A percentile compares a stretch with the other conserved stretches of the same genome.
Evolutionary conservation across 768 basidiomycete genomes (phyloP).

Genomic region (Rossbeevera mucosa): DNA sequence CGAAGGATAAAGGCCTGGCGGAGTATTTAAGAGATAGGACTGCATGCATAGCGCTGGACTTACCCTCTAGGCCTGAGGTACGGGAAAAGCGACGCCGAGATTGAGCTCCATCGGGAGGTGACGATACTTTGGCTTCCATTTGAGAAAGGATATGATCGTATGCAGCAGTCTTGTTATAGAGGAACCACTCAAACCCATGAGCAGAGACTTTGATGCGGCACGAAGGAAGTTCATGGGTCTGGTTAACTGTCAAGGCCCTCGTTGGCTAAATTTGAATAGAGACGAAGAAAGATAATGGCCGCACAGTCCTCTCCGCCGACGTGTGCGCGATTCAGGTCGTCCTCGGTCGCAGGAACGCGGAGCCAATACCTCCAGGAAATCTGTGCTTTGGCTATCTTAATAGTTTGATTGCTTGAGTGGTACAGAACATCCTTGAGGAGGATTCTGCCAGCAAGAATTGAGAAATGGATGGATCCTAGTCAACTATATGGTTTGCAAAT

Average conservation of each 20-base stretch:
- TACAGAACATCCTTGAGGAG: conserved; percentile 85
- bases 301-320: conserved; percentile 53
- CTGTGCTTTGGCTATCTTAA: conserved; percentile 78
- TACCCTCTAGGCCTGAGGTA: conserved; percentile 39
- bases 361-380: conserved; percentile 96
- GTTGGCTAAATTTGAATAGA: conserved; percentile 3
- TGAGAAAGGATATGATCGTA: conserved; percentile 84
- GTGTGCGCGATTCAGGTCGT: conserved; percentile 50
- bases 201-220: conserved; percentile 79
- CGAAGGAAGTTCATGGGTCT: conserved; percentile 40
- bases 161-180: conserved; percentile 86
- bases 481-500: conserved; percentile 1
- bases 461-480: conserved; percentile 87
- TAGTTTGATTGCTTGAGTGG: conserved; percentile 88
- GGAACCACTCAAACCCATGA: conserved; percentile 88
- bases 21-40: not conserved
- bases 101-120: conserved; percentile 22
- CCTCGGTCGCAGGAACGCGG: conserved; percentile 69
- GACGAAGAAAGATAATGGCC: conserved; percentile 20
- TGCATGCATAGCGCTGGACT: not conserved
- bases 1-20: conserved; percentile 22
- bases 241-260: conserved; percentile 30
- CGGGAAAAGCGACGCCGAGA: conserved; percentile 37
- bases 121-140: conserved; percentile 43
- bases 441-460: conserved; percentile 80